Evolutionary conservation across 2,329 filamentous ascomycete genomes (phyloP).

Genomic region (Metarhizium album): DNA sequence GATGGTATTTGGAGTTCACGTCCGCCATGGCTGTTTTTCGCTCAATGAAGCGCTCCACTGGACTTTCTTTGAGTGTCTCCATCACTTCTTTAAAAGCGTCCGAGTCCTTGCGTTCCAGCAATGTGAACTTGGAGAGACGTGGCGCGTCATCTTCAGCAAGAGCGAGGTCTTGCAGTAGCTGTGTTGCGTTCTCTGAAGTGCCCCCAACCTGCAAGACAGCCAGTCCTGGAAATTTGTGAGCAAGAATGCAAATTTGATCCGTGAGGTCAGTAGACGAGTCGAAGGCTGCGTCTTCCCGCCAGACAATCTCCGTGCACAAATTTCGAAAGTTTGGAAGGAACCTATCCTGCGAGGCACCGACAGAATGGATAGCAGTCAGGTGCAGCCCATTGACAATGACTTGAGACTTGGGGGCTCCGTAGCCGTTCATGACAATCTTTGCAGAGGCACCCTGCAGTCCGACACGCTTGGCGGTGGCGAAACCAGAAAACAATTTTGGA

Average conservation of each 20-base stretch:
- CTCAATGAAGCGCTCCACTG: slow-evolving; percentile 18
- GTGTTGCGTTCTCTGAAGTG: slow-evolving; percentile 7
- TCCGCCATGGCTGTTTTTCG: slow-evolving; percentile 13
- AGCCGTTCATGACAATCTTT: slow-evolving; percentile 32
- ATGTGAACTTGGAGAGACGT: slow-evolving; percentile 23
- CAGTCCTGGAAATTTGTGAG: slow-evolving; percentile 28
- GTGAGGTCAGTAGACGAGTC: slow-evolving; percentile 12
- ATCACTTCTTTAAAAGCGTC: slow-evolving; percentile 5
- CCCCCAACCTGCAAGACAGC: slow-evolving; percentile 30
- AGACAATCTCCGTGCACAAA: slow-evolving; percentile 37
- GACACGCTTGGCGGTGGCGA: slow-evolving; percentile 25
- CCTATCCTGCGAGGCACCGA: slow-evolving; percentile 14
- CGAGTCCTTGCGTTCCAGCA: slow-evolving; percentile 12
- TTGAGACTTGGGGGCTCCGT: slow-evolving; percentile 19
- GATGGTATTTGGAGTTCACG: slow-evolving; percentile 19
- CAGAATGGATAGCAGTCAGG: slow-evolving; percentile 25
- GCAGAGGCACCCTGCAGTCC: slow-evolving; percentile 30
- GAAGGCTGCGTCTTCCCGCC: slow-evolving; percentile 29
- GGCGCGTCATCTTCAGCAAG: slow-evolving; percentile 15
- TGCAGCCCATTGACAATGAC: slow-evolving; percentile 35
- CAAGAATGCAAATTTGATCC: slow-evolving; percentile 21
- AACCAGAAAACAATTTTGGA: slow-evolving; percentile 28
- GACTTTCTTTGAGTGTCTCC: slow-evolving; percentile 7
- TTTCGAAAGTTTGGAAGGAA: slow-evolving; percentile 39
- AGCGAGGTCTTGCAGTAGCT: slow-evolving; percentile 18